These are phyloP conservation scores for Lentinula aciculospora DNA, from an alignment of 768 basidiomycete species.

Conservation along the genomic window DNA sequence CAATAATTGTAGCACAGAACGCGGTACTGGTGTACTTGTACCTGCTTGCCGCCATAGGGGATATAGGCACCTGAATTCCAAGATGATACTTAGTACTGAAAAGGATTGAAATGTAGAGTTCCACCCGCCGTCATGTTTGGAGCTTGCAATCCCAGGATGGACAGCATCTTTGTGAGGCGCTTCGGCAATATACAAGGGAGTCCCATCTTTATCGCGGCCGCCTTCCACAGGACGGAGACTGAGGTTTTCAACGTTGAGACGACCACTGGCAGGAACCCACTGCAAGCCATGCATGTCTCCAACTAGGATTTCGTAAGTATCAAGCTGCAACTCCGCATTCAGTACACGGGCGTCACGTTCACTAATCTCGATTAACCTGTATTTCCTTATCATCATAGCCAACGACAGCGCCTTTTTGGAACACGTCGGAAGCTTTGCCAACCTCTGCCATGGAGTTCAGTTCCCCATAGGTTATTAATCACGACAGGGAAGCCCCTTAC, in stretches of 20 bases:
- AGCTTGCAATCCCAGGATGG: constrained; percentile 63
- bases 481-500: constrained; percentile 28
- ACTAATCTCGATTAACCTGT: constrained; percentile 34
- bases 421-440: constrained; percentile 56
- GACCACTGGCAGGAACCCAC: constrained; percentile 51
- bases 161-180: constrained; percentile 45
- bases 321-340: constrained; percentile 33
- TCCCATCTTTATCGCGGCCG: constrained; percentile 59
- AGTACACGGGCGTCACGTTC: neutral
- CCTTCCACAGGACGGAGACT: constrained; percentile 57
- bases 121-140: constrained; percentile 42
- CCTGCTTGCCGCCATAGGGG: constrained; percentile 46
- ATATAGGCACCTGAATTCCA: constrained; percentile 49
- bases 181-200: constrained; percentile 53
- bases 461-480: neutral
- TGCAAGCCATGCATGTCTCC: constrained; percentile 49
- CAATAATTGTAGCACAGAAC: constrained; percentile 28
- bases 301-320: constrained; percentile 65
- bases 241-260: constrained; percentile 36
- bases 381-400: constrained; percentile 57
- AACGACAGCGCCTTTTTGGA: constrained; percentile 59
- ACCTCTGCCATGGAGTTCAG: constrained; percentile 35
- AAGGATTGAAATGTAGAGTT: neutral
- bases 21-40: constrained; percentile 37
- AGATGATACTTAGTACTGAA: neutral